These are phyloP conservation scores for Eucalyptus curtisii DNA, from an alignment of 345 rosid genomes.

Conservation along the genomic window DNA sequence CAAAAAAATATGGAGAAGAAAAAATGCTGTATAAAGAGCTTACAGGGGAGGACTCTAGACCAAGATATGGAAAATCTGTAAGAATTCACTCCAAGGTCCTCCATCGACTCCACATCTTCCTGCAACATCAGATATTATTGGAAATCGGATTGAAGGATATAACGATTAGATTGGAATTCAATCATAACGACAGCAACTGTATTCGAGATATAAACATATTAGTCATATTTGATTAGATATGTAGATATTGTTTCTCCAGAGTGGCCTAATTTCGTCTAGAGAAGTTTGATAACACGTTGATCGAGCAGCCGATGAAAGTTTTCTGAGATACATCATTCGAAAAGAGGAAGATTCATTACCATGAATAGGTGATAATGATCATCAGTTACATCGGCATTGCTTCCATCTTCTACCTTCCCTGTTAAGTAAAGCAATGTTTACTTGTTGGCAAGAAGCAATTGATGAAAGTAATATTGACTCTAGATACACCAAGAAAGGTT, in stretches of 20 bases:
- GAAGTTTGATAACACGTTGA: not conserved
- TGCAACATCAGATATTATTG: not conserved
- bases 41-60: conserved; percentile 14
- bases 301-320: not conserved
- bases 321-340: not conserved
- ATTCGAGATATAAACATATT: not conserved
- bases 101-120: conserved; percentile 6
- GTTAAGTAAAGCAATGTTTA: not conserved
- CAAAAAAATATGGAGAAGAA: not conserved
- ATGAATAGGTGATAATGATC: conserved; percentile 5
- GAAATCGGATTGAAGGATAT: no score
- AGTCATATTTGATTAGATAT: not conserved
- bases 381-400: conserved; percentile 8
- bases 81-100: conserved; percentile 3
- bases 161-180: not conserved
- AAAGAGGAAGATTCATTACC: not conserved
- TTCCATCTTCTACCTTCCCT: conserved; percentile 6
- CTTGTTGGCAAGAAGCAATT: not conserved
- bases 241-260: not conserved
- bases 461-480: not conserved
- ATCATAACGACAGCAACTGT: not conserved
- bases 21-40: not conserved
- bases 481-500: not conserved
- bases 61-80: conserved; percentile 16
- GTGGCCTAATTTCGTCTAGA: not conserved